Evolutionary conservation across 2,329 filamentous ascomycete species (phyloP), one percentile per base, ranked within the genome.

Genomic region (Pseudopyricularia javanii): DNA sequence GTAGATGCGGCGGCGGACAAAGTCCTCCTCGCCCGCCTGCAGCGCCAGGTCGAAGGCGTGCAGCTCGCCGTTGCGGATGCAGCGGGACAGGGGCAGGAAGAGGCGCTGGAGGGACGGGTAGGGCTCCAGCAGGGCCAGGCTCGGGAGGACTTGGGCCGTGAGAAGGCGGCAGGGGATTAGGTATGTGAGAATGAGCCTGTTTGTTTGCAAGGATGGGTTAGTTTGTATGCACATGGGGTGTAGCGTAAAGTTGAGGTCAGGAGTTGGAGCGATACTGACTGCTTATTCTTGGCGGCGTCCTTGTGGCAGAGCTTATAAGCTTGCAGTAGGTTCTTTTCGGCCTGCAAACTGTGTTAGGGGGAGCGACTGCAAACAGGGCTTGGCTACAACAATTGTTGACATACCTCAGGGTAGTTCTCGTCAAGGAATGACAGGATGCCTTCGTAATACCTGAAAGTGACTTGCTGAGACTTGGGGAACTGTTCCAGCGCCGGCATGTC

Each of bases 361-460:
- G 55, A 9, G 12, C 12, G 2, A 14, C 43, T 33, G 35, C 28
- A 14, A 7, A 32, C 14, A 11, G 3, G 6, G 1, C 7, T 20
- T 11, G 17, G 5, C 7, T 8, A 7, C n/a, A 32, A n/a, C n/a
- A 32, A 34, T 28, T 14, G 15, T 30, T 14, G 14, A 7, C 69
- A 45, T 63, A 88, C 87, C 71, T 87, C 79, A 2, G 77, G 73
- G 62, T 98, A 98, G 63, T 96, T 89, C 65, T 98, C 94, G 57
- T 97, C 91, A 5, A 98, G 69, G 64, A 98, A 98, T 54, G 83
- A 79, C n/a, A 98, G 79, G 5, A 98, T 88, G 11, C 93, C 93
- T 58, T 91, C 82, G 64, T 96, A 97, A 69, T 96, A 98, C 64
- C 90, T 91, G 72, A 95, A 98, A 0, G 91, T 96, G 40, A 96